Percentiles rank a stretch among this genome's conserved stretches.
These are phyloP conservation scores for Scheffersomyces titani DNA, from an alignment of 1,139 yeast genomes.

Conservation along the genomic window DNA sequence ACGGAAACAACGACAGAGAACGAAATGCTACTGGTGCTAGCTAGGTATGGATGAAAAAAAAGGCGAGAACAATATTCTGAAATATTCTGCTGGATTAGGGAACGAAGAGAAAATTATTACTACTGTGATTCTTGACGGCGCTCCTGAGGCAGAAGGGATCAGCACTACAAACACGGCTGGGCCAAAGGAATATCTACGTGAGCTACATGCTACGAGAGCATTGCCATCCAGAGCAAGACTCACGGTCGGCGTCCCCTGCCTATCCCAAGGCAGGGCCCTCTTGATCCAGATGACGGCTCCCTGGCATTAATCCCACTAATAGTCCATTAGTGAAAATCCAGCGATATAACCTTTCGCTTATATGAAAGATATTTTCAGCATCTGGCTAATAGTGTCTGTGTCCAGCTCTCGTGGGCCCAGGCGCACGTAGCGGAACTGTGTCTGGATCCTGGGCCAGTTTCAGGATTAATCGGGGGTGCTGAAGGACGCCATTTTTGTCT, in stretches of 20 bases:
- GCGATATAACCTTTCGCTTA: slow-evolving; percentile 2
- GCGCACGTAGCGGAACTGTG: neutral
- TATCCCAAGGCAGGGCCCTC: neutral
- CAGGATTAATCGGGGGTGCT: neutral
- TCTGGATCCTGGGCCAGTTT: neutral
- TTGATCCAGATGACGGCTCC: neutral
- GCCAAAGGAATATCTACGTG: neutral
- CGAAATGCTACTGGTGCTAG: neutral
- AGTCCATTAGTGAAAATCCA: neutral
- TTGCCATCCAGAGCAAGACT: neutral
- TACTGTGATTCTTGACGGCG: neutral
- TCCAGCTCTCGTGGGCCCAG: neutral
- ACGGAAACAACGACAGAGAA: neutral
- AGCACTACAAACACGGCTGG: neutral
- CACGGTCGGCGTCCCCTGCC: too few species aligned
- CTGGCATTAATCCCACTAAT: neutral
- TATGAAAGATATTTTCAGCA: slow-evolving; percentile 1
- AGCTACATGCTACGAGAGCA: too few species aligned
- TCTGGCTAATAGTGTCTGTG: neutral
- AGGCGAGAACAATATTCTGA: neutral
- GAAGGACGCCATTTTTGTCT: neutral
- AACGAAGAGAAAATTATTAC: neutral
- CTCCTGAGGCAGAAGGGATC: neutral
- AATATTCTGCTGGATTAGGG: neutral
- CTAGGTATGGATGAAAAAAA: neutral